These are phyloP conservation scores for Wallacemonas sp. DNA, from an alignment of 208 protist species.

Conservation along the genomic window DNA sequence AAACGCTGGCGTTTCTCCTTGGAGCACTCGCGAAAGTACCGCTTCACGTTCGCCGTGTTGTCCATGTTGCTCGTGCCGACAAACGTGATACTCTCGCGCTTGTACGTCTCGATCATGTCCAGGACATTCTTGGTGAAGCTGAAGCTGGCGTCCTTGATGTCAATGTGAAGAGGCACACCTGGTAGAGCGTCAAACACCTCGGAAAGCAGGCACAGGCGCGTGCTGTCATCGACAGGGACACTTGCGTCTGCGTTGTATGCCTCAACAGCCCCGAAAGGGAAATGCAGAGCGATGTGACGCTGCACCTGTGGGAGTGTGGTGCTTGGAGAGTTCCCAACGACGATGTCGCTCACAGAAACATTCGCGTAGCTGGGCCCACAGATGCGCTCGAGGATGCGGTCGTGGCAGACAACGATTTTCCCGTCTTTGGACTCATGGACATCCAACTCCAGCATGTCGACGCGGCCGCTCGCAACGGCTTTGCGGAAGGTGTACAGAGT, in stretches of 20 bases:
- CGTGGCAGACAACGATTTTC: conserved; percentile 70
- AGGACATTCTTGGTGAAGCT: conserved; percentile 52
- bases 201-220: conserved; percentile 59
- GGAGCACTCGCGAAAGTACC: conserved; percentile 46
- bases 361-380: conserved; percentile 41
- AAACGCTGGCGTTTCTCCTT: conserved; percentile 46
- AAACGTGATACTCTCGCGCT: conserved; percentile 53
- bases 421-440: conserved; percentile 71
- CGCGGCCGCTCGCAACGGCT: conserved; percentile 32
- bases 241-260: conserved; percentile 44
- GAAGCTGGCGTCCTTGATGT: conserved; percentile 63
- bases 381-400: conserved; percentile 38
- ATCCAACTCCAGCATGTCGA: conserved; percentile 81
- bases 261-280: conserved; percentile 32
- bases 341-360: conserved; percentile 38
- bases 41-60: conserved; percentile 48
- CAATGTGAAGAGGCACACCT: conserved; percentile 61
- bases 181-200: conserved; percentile 76
- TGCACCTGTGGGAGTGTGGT: conserved; percentile 54
- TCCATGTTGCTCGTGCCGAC: conserved; percentile 62
- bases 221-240: conserved; percentile 56
- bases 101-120: conserved; percentile 61
- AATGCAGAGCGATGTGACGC: conserved; percentile 60
- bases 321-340: conserved; percentile 45
- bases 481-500: conserved; percentile 73